Base-by-base conservation (phyloP, 352 stramenopile genomes). In the Phytopythium mirpurense region DNA sequence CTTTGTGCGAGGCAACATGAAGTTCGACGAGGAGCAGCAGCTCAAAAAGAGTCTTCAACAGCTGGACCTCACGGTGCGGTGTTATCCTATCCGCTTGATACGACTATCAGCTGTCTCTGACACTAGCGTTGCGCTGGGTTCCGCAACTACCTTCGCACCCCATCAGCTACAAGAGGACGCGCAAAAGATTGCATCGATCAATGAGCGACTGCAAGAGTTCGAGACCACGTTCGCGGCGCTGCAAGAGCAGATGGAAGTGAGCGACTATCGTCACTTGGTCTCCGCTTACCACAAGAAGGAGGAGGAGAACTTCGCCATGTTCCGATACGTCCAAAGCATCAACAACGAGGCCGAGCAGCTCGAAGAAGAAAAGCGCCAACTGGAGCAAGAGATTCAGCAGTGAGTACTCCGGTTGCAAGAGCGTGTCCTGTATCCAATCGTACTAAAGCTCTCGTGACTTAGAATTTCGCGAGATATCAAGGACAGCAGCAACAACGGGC, bases 311-410 rank as follows among this genome's bases (percentile, higher is more conserved):
- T 89, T 92, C 51, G 75, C 81, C 7, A 69, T 88, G 40, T 92
- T 88, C 34, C 74, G 77, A 48, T 89, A 92, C 57, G 72, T 92
- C 35, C 81, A 92, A 45, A 89, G 66, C 47, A 77, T 86, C 16
- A 89, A 80, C 59, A 89, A 88, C 50, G 81, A 92, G 56, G 71
- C 83, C 32, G 78, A 89, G 57, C 81, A 92, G 47, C 77, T 92
- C 24, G 81, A 92, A 50, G 79, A 92, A n/a, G 78, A 92, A 54
- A 89, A 86, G 40, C 50, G 70, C 18, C 63, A 52, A 10, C 55
- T 89, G 9, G 76, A 86, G 52, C 38, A 57, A 16, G 79, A 92
- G 41, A 82, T 68, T 31, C 62, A 88, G 23, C 85, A 82, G 81
- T 87, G 52, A 19, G 56, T 27, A 21, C 16, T 26, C 19, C 14